Conservation (phyloP, 306 rosid genomes). For the Cucumis sativus region DNA sequence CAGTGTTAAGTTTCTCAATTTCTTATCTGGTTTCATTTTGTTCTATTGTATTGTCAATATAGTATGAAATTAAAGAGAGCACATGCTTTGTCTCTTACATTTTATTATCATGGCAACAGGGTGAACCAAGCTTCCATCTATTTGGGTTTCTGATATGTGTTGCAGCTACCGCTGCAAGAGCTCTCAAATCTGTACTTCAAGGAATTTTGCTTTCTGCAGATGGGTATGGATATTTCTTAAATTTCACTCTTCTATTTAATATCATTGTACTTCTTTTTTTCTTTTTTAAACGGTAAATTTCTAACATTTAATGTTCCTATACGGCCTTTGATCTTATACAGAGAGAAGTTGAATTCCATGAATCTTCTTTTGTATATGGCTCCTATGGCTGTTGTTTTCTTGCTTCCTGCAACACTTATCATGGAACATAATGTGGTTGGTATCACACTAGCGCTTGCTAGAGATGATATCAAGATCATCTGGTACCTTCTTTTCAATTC, state of each 20-base stretch:
- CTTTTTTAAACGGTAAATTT: not conserved
- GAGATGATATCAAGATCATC: constrained; percentile 12
- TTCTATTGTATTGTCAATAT: not conserved
- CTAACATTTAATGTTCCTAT: not conserved
- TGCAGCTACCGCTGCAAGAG: constrained; percentile 16
- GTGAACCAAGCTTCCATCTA: constrained; percentile 17
- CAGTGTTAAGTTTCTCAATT: not conserved
- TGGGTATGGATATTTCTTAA: not conserved
- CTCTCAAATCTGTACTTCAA: constrained; percentile 17
- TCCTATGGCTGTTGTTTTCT: constrained; percentile 16
- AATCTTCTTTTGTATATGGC: constrained; percentile 19
- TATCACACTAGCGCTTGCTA: constrained; percentile 14
- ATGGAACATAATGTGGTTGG: constrained; percentile 17
- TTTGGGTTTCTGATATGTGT: constrained; percentile 14
- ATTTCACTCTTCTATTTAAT: not conserved
- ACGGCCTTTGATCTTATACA: not conserved
- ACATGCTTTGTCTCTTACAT: not conserved
- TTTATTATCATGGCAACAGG: constrained; percentile 1
- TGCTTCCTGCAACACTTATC: constrained; percentile 17
- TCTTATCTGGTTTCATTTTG: not conserved
- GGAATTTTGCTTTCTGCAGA: constrained; percentile 17
- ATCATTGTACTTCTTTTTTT: not conserved
- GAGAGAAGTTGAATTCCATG: constrained; percentile 19
- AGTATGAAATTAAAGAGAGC: not conserved
- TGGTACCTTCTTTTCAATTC: constrained; percentile 21